Evolutionary conservation across 768 basidiomycete species (phyloP), one percentile per base, ranked within the genome.

Genomic region (Pholiota molesta): DNA sequence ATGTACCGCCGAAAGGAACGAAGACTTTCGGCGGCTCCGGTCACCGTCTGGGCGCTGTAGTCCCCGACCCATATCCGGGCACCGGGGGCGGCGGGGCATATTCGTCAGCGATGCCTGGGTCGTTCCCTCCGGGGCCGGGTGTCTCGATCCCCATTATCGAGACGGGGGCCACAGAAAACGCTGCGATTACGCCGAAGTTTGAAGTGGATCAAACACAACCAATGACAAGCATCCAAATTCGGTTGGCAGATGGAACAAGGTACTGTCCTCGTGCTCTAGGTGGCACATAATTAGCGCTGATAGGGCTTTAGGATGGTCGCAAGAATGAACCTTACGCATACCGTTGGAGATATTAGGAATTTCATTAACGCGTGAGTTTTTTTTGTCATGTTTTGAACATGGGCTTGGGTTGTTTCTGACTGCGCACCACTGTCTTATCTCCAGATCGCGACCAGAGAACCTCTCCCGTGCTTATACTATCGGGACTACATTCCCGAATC

Each of bases 301-400:
- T 52, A 58, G 16, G 29, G 23, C 31, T 61, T 1, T 62, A 93
- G 93, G 68, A 84, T 96, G 71, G 88, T 92, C 3, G 87, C 86
- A 47, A 81, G 92, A 57, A 92, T 97, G 90, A 99, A 99, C 73
- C 77, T 94, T 62, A 90, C 89, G 2, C 95, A 98, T 70, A 97
- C 92, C 0, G 88, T 97, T 2, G 82, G 84, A 17, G 94, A 97
- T 71, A 82, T 97, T 55, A 79, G 94, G 61, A 86, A 81, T 67
- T 95, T 94, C 70, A 94, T 98, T 79, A 91, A 95, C 67, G 91
- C 92, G 94, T 96, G 71, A 49, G 94, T n/a, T n/a, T 87, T 44
- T 19, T 39, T 56, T 28, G 19, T 57, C 44, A 47, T 45, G 21
- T 37, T 10, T 26, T 21, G 45, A 23, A 42, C 21, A 5, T 59